Evolutionary conservation across 2,329 filamentous ascomycete genomes (phyloP).

Genomic region (Scolecobasidium constrictum): DNA sequence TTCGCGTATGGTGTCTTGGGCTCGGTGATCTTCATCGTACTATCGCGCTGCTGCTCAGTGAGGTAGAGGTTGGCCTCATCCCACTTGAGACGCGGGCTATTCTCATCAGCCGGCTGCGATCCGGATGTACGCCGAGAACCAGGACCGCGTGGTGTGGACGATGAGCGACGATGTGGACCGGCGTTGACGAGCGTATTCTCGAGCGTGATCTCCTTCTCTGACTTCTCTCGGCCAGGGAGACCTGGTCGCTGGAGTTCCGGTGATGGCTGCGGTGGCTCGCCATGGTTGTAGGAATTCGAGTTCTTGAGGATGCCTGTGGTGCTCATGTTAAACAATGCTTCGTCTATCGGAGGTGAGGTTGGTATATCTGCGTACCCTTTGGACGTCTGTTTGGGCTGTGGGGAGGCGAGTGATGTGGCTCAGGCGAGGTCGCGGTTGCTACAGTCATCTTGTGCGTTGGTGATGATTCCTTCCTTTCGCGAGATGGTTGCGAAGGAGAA

Average conservation of each 20-base stretch:
- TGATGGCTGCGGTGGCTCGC: constrained; percentile 29
- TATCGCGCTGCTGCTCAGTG: constrained; percentile 87
- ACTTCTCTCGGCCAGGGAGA: constrained; percentile 39
- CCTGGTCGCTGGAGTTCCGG: constrained; percentile 23
- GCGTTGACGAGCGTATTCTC: constrained; percentile 94
- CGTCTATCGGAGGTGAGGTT: neutral
- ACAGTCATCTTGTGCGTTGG: constrained; percentile 2
- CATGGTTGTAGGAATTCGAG: constrained; percentile 50
- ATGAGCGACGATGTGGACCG: constrained; percentile 67
- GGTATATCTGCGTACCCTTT: constrained; percentile 1
- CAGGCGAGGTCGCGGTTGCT: constrained; percentile 1
- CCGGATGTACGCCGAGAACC: constrained; percentile 64
- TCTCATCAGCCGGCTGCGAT: constrained; percentile 43
- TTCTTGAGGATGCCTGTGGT: constrained; percentile 84
- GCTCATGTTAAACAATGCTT: constrained; percentile 3
- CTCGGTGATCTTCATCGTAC: constrained; percentile 98
- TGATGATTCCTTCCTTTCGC: no score
- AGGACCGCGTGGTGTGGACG: constrained; percentile 56
- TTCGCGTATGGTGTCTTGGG: constrained; percentile 95
- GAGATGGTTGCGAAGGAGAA: no score
- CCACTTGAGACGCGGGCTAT: constrained; percentile 80
- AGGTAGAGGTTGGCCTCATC: constrained; percentile 97
- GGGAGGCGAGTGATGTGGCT: constrained; percentile 3
- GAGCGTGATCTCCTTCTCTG: constrained; percentile 80
- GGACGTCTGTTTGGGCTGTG: constrained; percentile 8